These are phyloP conservation scores for Cryptococcus sp. DNA, from an alignment of 1,284 basidiomycete species.

Conservation along the genomic window DNA sequence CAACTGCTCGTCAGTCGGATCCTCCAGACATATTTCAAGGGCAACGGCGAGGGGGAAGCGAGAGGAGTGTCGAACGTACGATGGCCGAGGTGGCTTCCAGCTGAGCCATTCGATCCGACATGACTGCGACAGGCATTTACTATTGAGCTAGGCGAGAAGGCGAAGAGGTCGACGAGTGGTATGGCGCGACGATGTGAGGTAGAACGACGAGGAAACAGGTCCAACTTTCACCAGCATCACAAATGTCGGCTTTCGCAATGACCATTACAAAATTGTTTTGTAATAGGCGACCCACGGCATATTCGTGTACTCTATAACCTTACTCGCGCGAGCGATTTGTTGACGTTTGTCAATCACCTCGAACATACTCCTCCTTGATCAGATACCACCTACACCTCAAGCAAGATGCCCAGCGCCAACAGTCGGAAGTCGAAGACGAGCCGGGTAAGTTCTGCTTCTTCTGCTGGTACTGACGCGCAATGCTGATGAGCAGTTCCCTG, in stretches of 20 bases:
- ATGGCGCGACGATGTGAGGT: too few species aligned
- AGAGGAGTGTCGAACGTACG: conserved; percentile 17
- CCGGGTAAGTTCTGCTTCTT: conserved; percentile 2
- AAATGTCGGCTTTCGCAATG: too few species aligned
- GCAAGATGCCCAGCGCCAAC: neutral
- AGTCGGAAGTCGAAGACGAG: conserved; percentile 5
- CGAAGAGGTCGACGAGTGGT: neutral
- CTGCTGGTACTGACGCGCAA: neutral
- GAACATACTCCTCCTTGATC: too few species aligned
- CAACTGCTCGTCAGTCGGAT: conserved; percentile 23
- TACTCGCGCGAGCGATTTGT: too few species aligned
- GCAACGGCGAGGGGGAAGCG: neutral
- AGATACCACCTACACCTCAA: too few species aligned
- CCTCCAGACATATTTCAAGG: neutral
- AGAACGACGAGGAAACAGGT: too few species aligned
- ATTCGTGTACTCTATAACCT: too few species aligned
- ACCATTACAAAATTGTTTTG: too few species aligned
- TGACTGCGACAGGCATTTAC: conserved; percentile 21
- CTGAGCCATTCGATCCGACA: conserved; percentile 23
- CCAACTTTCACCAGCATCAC: too few species aligned
- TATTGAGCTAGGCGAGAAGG: neutral
- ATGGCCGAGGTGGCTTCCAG: conserved; percentile 39
- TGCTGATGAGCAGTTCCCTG: conserved; percentile 5
- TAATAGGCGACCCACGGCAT: too few species aligned
- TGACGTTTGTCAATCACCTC: too few species aligned